Evolutionary conservation across 2,329 filamentous ascomycete species (phyloP).

Genomic region (Ophiobolus disseminans): DNA sequence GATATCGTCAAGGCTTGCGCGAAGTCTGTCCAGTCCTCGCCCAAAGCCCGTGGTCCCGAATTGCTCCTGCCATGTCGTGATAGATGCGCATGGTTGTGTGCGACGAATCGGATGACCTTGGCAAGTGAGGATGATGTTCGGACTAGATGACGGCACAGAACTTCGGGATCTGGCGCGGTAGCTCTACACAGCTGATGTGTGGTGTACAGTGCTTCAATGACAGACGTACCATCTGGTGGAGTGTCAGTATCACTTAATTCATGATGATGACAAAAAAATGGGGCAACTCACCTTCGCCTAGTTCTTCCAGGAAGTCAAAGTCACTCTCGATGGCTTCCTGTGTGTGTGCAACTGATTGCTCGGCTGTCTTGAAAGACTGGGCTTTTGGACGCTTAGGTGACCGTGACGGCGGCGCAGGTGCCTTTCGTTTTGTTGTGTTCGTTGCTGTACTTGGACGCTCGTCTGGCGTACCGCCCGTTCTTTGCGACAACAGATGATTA

Average conservation of each 20-base stretch:
- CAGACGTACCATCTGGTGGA: constrained; percentile 23
- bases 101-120: constrained; percentile 29
- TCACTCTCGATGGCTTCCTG: constrained; percentile 37
- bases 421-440: constrained; percentile 29
- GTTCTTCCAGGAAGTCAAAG: constrained; percentile 31
- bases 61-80: constrained; percentile 16
- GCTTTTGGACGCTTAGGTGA: constrained; percentile 24
- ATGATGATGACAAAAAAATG: not conserved
- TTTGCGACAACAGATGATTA: constrained; percentile 25
- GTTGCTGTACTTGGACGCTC: not conserved
- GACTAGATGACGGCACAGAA: constrained; percentile 36
- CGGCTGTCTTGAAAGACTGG: constrained; percentile 7
- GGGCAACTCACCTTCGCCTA: constrained; percentile 31
- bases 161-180: constrained; percentile 15
- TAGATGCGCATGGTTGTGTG: constrained; percentile 27
- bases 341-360: constrained; percentile 15
- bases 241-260: constrained; percentile 8
- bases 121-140: constrained; percentile 30
- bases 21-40: constrained; percentile 37
- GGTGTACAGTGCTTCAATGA: constrained; percentile 38
- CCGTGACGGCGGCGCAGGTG: constrained; percentile 12
- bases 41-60: constrained; percentile 16
- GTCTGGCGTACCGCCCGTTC: constrained; percentile 4
- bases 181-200: constrained; percentile 38
- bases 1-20: constrained; percentile 34